A percentile compares a stretch with the other conserved stretches of the same genome.
Conservation (phyloP, 1,284 basidiomycete genomes). For the Malassezia japonica region DNA sequence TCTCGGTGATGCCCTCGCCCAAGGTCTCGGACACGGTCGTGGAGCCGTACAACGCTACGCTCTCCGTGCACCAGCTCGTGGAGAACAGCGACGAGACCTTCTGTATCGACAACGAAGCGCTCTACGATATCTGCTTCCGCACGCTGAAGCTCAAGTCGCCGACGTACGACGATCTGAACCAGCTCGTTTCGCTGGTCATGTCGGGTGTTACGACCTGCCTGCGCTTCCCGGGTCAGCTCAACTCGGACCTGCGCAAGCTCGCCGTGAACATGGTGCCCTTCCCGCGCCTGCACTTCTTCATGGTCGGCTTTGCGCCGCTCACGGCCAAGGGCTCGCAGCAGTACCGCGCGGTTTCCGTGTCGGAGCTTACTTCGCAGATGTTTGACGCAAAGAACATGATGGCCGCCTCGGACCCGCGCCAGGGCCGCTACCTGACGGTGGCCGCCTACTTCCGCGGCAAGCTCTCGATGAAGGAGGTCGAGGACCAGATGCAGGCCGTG, state of each 20-base stretch:
- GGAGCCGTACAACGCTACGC: conserved; percentile 59
- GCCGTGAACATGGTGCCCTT: conserved; percentile 96
- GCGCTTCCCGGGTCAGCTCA: conserved; percentile 94
- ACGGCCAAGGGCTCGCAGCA: conserved; percentile 81
- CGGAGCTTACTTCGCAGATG: conserved; percentile 95
- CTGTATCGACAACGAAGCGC: conserved; percentile 84
- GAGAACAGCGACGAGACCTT: conserved; percentile 60
- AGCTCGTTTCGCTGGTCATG: conserved; percentile 95
- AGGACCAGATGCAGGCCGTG: conserved; percentile 92
- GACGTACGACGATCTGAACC: conserved; percentile 92
- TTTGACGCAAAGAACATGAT: conserved; percentile 73
- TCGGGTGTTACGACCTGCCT: conserved; percentile 89
- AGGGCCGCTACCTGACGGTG: conserved; percentile 74
- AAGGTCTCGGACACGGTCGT: conserved; percentile 58
- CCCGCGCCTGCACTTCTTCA: conserved; percentile 99
- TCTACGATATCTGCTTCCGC: conserved; percentile 86
- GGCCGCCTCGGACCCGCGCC: conserved; percentile 83
- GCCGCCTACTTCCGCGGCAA: conserved; percentile 95
- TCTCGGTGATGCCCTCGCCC: conserved; percentile 58
- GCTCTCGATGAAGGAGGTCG: conserved; percentile 97
- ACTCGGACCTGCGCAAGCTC: conserved; percentile 91
- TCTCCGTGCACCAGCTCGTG: conserved; percentile 58
- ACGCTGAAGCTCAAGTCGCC: conserved; percentile 88
- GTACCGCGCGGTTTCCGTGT: conserved; percentile 87
- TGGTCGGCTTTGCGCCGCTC: conserved; percentile 90